Conservation (phyloP, 2,329 filamentous ascomycete genomes). For the Aspergillus jensenii region DNA sequence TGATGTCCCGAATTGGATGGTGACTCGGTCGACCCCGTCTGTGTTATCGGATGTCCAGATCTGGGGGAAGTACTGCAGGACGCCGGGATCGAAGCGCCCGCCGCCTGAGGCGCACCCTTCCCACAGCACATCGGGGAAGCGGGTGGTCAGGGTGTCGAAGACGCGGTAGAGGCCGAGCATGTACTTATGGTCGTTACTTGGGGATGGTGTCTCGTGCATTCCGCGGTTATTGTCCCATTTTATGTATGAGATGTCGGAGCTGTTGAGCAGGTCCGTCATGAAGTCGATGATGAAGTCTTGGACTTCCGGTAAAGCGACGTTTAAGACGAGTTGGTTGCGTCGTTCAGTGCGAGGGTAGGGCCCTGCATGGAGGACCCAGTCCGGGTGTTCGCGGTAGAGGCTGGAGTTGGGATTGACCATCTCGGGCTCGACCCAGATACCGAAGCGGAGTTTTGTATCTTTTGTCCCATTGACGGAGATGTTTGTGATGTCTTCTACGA, state of each 20-base stretch:
- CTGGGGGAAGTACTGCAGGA: conserved; percentile 66
- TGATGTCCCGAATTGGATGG: conserved; percentile 64
- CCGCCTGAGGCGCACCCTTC: conserved; percentile 67
- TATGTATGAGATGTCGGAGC: conserved; percentile 58
- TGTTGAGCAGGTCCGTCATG: conserved; percentile 55
- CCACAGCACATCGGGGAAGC: conserved; percentile 63
- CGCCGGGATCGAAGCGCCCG: conserved; percentile 63
- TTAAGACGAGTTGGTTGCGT: conserved; percentile 62
- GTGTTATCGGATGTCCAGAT: conserved; percentile 67
- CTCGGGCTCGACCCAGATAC: conserved; percentile 67
- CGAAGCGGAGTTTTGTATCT: conserved; percentile 54
- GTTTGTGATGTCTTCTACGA: conserved; percentile 53
- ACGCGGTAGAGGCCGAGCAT: conserved; percentile 65
- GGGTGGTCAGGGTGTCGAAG: conserved; percentile 58
- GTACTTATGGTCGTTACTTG: conserved; percentile 57
- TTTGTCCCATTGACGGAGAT: conserved; percentile 48
- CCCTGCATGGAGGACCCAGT: conserved; percentile 62
- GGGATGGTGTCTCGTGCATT: conserved; percentile 59
- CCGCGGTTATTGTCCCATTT: conserved; percentile 70
- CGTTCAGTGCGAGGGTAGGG: conserved; percentile 56
- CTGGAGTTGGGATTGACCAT: conserved; percentile 66
- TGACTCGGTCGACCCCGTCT: conserved; percentile 60
- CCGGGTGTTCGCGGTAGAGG: conserved; percentile 61
- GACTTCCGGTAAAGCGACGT: conserved; percentile 60
- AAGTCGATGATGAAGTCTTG: conserved; percentile 62